Evolutionary conservation across 192 early-diverging fungal genomes (phyloP), one percentile per base, ranked within the genome.

Genomic region (Coemansia sp.): DNA sequence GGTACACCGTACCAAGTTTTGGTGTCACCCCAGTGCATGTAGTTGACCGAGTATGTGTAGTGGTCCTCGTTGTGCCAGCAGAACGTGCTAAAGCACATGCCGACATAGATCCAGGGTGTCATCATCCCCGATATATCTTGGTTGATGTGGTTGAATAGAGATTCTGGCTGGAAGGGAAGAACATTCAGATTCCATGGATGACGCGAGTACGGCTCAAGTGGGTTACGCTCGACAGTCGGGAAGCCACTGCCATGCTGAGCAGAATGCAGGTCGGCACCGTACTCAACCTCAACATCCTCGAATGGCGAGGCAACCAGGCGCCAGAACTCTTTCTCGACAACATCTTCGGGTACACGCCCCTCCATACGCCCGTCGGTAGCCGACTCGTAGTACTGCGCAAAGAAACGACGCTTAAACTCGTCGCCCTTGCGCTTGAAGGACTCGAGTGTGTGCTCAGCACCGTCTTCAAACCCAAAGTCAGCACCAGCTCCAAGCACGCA

Each of bases 41-140:
- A 98, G 77, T 98, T 98, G 81, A 96, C 88, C 18, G 92, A 93
- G 66, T 95, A 96, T 5, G 92, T 95, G 69, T 90, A 95, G 71
- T 96, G 94, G 70, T 98, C 96, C 73, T 98, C 96, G 42, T 90
- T 90, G 62, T 98, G 96, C 96, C 96, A 98, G 70, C 94, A 96
- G 68, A 98, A 98, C 6, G 94, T 91, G 27, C 89, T 89, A 59
- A 96, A 96, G 50, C 83, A 87, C 93, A 94, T 94, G 14, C 96
- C 96, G 3, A 96, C 89, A 56, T 98, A 98, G 22, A 98, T 77
- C 94, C 94, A 98, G 14, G 96, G 96, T 2, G 92, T 84, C 89
- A 92, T 96, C 90, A 98, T 95, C 8, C 96, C 96, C 11, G 92
- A 90, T 23, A 98, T 96, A 64, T 96, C 93, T 50, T 90, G 87